Evolutionary conservation across 805 yeast species (phyloP), one percentile per base, ranked within the genome.

Genomic region (Ascoidea rubescens): DNA sequence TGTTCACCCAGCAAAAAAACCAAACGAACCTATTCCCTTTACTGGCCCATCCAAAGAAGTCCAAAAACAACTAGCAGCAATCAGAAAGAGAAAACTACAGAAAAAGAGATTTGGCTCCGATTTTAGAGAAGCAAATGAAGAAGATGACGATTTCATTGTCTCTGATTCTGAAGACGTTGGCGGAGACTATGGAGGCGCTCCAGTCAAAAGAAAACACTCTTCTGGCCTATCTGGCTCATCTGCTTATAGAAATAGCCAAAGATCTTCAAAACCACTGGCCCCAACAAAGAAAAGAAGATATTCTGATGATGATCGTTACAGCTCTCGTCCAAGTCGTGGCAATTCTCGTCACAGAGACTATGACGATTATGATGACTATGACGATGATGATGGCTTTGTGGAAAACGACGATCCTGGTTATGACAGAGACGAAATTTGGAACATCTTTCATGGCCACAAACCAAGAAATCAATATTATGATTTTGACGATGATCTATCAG

Each of bases 351-450:
- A n/a, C n/a, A n/a, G n/a, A n/a, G n/a, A n/a, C n/a, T n/a, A n/a
- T n/a, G 56, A 53, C 21, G 48, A 46, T 7, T 10, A 50, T n/a
- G 67, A 63, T 47, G 67, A 62, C 32, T 10, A 50, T n/a, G 67
- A 63, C 47, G 67, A 62, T 33, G 59, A 56, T 37, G 64, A 56
- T 17, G 47, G 33, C 30, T 45, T 45, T 7, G n/a, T 45, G 7
- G 53, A 49, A 46, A 54, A 47, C 5, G 53, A 51, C 16, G 71
- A 65, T 5, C 65, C 63, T 4, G 88, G 80, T 3, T 86, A 85
- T 57, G 86, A 87, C 59, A 69, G 91, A 47, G 89, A 85, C 56
- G 96, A 89, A 64, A 90, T 91, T 48, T 88, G 96, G 96, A 78
- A 81, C 17, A 75, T 91, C 66, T 85, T 90, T 65, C 82, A 80